phyloP scores from a whole-genome alignment of 306 rosid genomes.

The Prunus dulcis region DNA sequence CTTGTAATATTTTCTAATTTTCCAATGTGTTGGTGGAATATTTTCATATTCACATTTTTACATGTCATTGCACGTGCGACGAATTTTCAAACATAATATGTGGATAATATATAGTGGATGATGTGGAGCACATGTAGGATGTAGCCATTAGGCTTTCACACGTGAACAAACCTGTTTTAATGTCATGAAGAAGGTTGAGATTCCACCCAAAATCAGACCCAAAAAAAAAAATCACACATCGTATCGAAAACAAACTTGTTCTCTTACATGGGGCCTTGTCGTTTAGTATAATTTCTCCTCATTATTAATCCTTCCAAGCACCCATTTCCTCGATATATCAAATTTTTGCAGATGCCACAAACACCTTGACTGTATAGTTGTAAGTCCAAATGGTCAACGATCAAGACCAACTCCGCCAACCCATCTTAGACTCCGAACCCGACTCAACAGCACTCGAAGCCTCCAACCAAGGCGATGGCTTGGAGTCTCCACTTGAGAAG shows the following conservation, averaged over 20 bases:
- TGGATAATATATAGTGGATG: too few relatives aligned
- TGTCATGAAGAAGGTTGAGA: accelerated
- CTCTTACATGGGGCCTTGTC: too few relatives aligned
- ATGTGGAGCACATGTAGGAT: too few relatives aligned
- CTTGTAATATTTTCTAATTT: too few relatives aligned
- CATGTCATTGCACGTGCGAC: accelerated
- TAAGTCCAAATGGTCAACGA: neutral
- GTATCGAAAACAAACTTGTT: too few relatives aligned
- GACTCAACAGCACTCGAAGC: neutral
- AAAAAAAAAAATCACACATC: too few relatives aligned
- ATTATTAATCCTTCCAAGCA: too few relatives aligned
- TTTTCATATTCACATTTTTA: too few relatives aligned
- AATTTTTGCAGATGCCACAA: neutral
- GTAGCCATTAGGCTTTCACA: too few relatives aligned
- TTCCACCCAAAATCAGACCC: accelerated
- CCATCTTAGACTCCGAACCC: conserved; percentile 18
- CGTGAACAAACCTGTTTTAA: too few relatives aligned
- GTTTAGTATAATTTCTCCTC: too few relatives aligned
- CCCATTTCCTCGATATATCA: neutral
- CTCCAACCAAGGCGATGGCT: neutral
- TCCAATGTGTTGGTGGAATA: too few relatives aligned
- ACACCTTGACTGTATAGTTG: neutral
- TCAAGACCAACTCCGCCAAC: conserved; percentile 19
- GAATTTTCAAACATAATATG: accelerated
- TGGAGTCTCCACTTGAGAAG: conserved; percentile 41